These are phyloP conservation scores for Cunninghamia lanceolata DNA, from an alignment of 75 land plant species.

Conservation along the genomic window DNA sequence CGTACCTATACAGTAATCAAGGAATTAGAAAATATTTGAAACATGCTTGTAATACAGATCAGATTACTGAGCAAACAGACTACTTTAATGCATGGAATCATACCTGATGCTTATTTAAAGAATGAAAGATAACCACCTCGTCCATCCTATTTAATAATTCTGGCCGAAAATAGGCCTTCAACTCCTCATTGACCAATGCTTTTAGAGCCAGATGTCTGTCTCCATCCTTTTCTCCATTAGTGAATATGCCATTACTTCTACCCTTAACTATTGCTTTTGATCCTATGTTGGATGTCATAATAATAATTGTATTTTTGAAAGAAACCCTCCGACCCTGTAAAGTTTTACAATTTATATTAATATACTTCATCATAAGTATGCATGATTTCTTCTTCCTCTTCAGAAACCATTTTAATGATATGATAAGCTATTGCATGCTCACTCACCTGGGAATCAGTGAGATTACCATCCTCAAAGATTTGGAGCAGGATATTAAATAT, in stretches of 20 bases:
- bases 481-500: conserved; percentile 92
- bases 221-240: conserved; percentile 42
- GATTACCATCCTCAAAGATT: conserved; percentile 94
- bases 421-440: neutral
- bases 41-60: neutral
- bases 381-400: neutral
- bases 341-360: neutral
- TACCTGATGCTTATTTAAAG: conserved; percentile 82
- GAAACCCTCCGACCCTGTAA: conserved; percentile 83
- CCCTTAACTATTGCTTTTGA: conserved; percentile 76
- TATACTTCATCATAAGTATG: neutral
- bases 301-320: conserved; percentile 81
- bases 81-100: neutral
- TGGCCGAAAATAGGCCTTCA: conserved; percentile 86
- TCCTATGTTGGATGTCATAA: conserved; percentile 98
- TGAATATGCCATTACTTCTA: conserved; percentile 47
- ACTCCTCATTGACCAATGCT: conserved; percentile 77
- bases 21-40: neutral
- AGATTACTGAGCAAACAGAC: no score
- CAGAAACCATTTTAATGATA: neutral
- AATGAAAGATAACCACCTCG: conserved; percentile 87
- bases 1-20: conserved; percentile 52
- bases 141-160: conserved; percentile 92
- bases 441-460: conserved; percentile 86
- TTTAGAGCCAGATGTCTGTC: conserved; percentile 61